Conservation (phyloP, 495 filamentous ascomycete species). For the Friedmanniomyces endolithicus region DNA sequence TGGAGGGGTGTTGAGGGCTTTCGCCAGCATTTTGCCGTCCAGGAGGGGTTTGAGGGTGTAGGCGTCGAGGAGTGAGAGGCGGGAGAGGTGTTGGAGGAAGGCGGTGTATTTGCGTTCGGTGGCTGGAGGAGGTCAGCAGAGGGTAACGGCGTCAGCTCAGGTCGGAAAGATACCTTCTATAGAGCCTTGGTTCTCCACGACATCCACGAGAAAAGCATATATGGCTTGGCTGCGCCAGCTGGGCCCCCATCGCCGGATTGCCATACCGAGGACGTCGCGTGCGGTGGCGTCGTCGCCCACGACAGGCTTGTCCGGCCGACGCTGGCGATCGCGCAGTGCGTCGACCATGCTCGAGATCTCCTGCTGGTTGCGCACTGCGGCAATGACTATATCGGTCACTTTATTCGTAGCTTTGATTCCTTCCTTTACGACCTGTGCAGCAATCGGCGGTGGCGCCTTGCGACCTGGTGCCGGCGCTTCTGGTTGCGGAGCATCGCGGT, state of each 20-base stretch:
- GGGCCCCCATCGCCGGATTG: slow-evolving; percentile 61
- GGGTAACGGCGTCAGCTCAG: neutral
- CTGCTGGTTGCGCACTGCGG: slow-evolving; percentile 44
- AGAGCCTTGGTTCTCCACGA: slow-evolving; percentile 4
- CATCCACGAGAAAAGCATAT: slow-evolving; percentile 40
- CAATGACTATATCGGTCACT: slow-evolving; percentile 49
- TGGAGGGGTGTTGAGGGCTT: slow-evolving; percentile 45
- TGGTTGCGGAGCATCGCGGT: slow-evolving; percentile 45
- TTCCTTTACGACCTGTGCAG: slow-evolving; percentile 52
- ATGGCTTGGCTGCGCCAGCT: slow-evolving; percentile 65
- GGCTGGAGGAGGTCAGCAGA: slow-evolving; percentile 20
- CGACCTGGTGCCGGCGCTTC: slow-evolving; percentile 31
- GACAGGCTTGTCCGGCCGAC: slow-evolving; percentile 11
- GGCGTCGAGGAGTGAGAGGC: slow-evolving; percentile 34
- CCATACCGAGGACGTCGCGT: slow-evolving; percentile 54
- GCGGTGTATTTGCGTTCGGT: slow-evolving; percentile 37
- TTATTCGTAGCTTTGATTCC: slow-evolving; percentile 72
- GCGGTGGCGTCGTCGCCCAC: slow-evolving; percentile 25
- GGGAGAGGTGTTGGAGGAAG: slow-evolving; percentile 43
- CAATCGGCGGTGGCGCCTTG: slow-evolving; percentile 39
- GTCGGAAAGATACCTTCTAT: slow-evolving; percentile 7
- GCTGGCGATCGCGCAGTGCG: slow-evolving; percentile 29
- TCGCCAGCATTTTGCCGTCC: slow-evolving; percentile 46
- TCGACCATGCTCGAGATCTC: slow-evolving; percentile 51
- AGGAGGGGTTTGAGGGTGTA: slow-evolving; percentile 34